Conservation (phyloP, 2,329 filamentous ascomycete genomes). For the Claviceps lovelessii region DNA sequence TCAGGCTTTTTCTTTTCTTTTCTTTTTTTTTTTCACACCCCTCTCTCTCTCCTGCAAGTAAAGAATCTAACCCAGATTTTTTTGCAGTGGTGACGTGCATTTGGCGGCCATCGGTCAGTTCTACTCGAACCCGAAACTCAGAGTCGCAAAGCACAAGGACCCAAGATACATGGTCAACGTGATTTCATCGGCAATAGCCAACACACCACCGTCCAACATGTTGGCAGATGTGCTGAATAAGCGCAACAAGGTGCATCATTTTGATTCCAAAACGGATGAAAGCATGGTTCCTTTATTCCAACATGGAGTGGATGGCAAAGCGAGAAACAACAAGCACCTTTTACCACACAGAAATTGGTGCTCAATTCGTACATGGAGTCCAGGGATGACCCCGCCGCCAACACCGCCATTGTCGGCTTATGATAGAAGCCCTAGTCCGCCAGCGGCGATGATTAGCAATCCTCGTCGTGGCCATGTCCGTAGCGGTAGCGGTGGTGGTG, state of each 20-base stretch:
- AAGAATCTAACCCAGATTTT: not conserved
- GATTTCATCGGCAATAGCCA: conserved; percentile 86
- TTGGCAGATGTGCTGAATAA: conserved; percentile 88
- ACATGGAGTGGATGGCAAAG: conserved; percentile 76
- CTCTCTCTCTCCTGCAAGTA: not conserved
- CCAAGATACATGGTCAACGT: conserved; percentile 96
- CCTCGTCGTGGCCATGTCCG: conserved; percentile 9
- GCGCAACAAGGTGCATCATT: conserved; percentile 68
- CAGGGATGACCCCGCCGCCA: conserved; percentile 58
- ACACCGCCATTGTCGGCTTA: conserved; percentile 44
- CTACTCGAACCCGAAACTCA: conserved; percentile 75
- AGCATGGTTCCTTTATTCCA: conserved; percentile 90
- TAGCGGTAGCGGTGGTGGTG: conserved; percentile 5
- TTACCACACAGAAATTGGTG: conserved; percentile 92
- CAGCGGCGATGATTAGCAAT: conserved; percentile 7
- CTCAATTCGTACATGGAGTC: conserved; percentile 71
- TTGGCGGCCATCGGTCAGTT: conserved; percentile 87
- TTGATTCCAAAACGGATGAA: conserved; percentile 71
- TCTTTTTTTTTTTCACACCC: not conserved
- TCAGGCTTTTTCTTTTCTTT: conserved; percentile 15
- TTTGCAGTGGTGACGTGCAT: conserved; percentile 71
- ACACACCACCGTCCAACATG: conserved; percentile 74
- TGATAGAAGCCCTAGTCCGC: conserved; percentile 27
- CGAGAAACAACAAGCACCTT: conserved; percentile 79
- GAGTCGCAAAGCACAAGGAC: conserved; percentile 72